Evolutionary conservation across 495 filamentous ascomycete genomes (phyloP).

Genomic region (Cairneyella variabilis): DNA sequence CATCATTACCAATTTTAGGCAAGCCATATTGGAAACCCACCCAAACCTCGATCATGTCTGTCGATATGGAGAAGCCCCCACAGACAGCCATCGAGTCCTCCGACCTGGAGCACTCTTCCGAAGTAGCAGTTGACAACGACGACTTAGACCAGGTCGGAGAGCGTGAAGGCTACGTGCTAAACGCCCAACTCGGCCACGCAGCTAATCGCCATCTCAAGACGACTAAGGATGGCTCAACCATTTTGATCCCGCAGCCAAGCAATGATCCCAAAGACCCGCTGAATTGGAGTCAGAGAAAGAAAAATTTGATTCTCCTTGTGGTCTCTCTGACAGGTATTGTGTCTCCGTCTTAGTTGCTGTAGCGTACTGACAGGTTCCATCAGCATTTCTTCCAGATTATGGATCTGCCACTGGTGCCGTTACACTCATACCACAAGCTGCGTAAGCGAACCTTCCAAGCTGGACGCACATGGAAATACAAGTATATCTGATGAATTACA

Average conservation of each 20-base stretch:
- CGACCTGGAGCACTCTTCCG: no score
- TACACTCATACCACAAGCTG: slow-evolving; percentile 49
- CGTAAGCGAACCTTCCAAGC: slow-evolving; percentile 29
- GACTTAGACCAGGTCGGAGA: slow-evolving; percentile 1
- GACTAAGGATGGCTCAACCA: slow-evolving; percentile 20
- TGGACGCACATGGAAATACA: no score
- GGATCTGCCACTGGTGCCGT: slow-evolving; percentile 52
- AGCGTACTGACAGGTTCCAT: no score
- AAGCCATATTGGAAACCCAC: no score
- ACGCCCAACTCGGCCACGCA: neutral
- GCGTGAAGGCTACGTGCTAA: neutral
- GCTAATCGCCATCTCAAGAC: neutral
- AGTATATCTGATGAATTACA: no score
- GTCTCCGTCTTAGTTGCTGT: no score
- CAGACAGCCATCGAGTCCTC: no score
- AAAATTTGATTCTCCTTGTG: slow-evolving; percentile 50
- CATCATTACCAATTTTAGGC: no score
- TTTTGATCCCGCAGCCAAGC: slow-evolving; percentile 53
- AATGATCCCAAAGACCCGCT: slow-evolving; percentile 54
- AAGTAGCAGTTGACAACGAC: no score
- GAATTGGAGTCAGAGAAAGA: slow-evolving; percentile 52
- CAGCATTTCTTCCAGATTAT: slow-evolving; percentile 58
- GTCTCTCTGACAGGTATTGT: slow-evolving; percentile 35
- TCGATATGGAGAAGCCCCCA: no score
- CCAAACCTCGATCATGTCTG: no score